Percentiles rank a stretch among this genome's conserved stretches.
Conservation (phyloP, 78 protist genomes). For the Polysphondylium violaceum region DNA sequence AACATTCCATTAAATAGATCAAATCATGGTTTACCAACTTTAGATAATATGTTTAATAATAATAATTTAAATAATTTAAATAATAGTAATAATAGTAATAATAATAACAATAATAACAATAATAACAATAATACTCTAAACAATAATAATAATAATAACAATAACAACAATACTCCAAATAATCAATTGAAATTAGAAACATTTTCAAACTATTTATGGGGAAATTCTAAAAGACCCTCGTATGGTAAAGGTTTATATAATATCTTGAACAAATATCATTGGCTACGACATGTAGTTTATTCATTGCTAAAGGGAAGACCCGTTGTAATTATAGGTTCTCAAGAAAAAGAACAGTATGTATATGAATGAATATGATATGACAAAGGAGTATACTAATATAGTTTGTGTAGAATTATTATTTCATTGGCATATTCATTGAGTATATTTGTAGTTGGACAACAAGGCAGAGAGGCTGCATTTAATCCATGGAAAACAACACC, state of each 20-base stretch:
- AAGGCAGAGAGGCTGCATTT: not conserved
- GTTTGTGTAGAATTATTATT: constrained; percentile 10
- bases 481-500: constrained; percentile 35
- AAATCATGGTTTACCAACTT: constrained; percentile 10
- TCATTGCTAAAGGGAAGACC: constrained; percentile 83
- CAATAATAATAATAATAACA: not conserved
- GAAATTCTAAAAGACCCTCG: constrained; percentile 2
- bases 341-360: constrained; percentile 59
- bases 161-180: not conserved
- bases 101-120: constrained; percentile 2
- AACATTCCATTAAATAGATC: constrained; percentile 14
- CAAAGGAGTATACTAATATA: not conserved
- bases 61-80: not conserved
- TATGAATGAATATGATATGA: not conserved
- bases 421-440: constrained; percentile 36
- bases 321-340: constrained; percentile 55
- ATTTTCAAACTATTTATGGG: constrained; percentile 74
- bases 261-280: constrained; percentile 4
- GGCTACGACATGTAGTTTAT: constrained; percentile 66
- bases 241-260: constrained; percentile 52
- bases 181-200: constrained; percentile 31
- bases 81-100: constrained; percentile 1
- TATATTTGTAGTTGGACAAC: constrained; percentile 46
- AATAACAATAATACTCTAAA: not conserved
- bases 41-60: constrained; percentile 19